Evolutionary conservation across 441 rosid genomes (phyloP).

Genomic region (Erysimum pusillum): DNA sequence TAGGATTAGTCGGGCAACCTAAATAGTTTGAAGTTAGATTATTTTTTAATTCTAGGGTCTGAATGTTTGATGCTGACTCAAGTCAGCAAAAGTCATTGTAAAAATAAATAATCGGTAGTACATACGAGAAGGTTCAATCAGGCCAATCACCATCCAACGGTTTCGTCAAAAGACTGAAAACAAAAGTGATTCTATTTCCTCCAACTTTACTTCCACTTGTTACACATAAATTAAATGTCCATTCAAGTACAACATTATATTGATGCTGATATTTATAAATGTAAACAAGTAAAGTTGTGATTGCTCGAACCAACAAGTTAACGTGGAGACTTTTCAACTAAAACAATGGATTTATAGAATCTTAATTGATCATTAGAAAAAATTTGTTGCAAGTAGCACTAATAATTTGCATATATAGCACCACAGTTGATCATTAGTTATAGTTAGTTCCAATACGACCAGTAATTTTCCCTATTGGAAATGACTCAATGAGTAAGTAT

Average conservation of each 20-base stretch:
- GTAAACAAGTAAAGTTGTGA: not conserved
- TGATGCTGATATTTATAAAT: not conserved
- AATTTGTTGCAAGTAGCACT: not conserved
- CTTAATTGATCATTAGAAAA: not conserved
- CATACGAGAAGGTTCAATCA: not conserved
- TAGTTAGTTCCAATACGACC: not conserved
- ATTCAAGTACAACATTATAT: not conserved
- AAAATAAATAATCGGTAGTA: too few species aligned
- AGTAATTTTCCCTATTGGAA: not conserved
- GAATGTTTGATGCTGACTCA: too few species aligned
- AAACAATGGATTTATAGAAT: not conserved
- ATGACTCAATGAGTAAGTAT: not conserved
- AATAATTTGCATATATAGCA: not conserved
- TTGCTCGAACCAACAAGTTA: not conserved
- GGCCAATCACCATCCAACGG: not conserved
- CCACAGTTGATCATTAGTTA: not conserved
- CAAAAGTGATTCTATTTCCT: not conserved
- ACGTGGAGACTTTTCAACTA: slow-evolving; percentile 4
- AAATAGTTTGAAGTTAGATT: too few species aligned
- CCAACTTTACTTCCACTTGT: not conserved
- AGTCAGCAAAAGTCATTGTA: too few species aligned
- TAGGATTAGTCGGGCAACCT: too few species aligned
- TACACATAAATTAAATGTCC: not conserved
- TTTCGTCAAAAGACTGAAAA: not conserved
- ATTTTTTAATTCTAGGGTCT: too few species aligned